phyloP scores from a whole-genome alignment of 2,329 filamentous ascomycete genomes.

The Colletotrichum neosansevieriae region DNA sequence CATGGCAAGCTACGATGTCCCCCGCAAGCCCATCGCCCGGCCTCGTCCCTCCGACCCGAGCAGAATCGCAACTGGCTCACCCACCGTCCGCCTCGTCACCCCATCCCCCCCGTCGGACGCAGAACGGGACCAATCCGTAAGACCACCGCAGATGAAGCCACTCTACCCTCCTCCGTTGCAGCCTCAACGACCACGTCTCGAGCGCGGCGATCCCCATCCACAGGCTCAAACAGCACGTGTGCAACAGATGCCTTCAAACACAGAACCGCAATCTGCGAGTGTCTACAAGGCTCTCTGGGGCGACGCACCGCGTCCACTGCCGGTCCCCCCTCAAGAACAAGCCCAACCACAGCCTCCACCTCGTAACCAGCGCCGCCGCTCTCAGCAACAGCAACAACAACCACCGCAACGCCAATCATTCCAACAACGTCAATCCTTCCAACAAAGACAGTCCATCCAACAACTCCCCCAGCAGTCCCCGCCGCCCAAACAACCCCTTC shows the following conservation, averaged over 20 bases:
- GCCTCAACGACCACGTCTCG: conserved; percentile 27
- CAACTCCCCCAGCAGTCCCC: conserved; percentile 33
- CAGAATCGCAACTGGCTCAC: conserved; percentile 43
- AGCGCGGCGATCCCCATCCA: conserved; percentile 28
- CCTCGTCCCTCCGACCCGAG: conserved; percentile 26
- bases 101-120: conserved; percentile 46
- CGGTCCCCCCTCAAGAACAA: conserved; percentile 42
- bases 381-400: conserved; percentile 44
- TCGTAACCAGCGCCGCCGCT: conserved; percentile 41
- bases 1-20: conserved; percentile 40
- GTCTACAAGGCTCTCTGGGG: conserved; percentile 37
- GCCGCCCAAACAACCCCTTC: conserved; percentile 27
- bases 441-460: conserved; percentile 40
- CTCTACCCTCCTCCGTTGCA: conserved; percentile 36
- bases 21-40: conserved; percentile 32
- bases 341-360: conserved; percentile 7
- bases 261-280: conserved; percentile 30
- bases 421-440: conserved; percentile 41
- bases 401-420: conserved; percentile 40
- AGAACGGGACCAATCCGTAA: conserved; percentile 4
- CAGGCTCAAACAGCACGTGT: conserved; percentile 25
- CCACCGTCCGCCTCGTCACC: conserved; percentile 54
- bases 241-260: conserved; percentile 22
- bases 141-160: conserved; percentile 34
- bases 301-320: conserved; percentile 14